Conservation (phyloP, 371 early-diverging fungal genomes). For the Batkoa obscura region DNA sequence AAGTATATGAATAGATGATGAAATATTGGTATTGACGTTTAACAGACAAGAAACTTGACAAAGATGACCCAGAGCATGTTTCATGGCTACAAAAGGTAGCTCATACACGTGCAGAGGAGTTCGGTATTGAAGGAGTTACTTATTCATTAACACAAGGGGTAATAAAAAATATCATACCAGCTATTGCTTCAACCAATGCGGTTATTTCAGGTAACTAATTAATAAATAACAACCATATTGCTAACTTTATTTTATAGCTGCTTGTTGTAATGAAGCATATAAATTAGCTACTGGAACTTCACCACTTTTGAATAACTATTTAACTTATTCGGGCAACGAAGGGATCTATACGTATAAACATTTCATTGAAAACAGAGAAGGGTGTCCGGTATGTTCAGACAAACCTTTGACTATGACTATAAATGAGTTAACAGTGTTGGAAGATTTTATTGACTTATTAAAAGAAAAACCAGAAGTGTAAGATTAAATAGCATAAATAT, state of each 20-base stretch:
- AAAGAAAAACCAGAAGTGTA: conserved; percentile 52
- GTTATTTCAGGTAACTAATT: conserved; percentile 26
- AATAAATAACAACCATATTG: neutral
- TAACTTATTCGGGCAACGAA: conserved; percentile 85
- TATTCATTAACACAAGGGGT: conserved; percentile 89
- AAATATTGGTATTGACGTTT: neutral
- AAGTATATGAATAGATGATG: neutral
- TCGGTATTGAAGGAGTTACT: conserved; percentile 74
- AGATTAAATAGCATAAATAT: conserved; percentile 8
- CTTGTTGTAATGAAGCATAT: conserved; percentile 86
- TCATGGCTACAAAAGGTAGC: conserved; percentile 71
- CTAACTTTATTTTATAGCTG: conserved; percentile 23
- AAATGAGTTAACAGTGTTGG: conserved; percentile 22
- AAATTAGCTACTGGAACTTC: conserved; percentile 67
- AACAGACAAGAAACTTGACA: conserved; percentile 59
- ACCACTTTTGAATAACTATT: conserved; percentile 70
- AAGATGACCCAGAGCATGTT: conserved; percentile 80
- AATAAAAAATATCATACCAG: conserved; percentile 65
- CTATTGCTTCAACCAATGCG: conserved; percentile 57
- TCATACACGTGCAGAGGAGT: conserved; percentile 43
- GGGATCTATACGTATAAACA: conserved; percentile 85
- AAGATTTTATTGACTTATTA: conserved; percentile 52
- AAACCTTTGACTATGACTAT: conserved; percentile 20
- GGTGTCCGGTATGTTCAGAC: conserved; percentile 82
- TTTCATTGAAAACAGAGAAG: conserved; percentile 55